Conservation (phyloP, 495 filamentous ascomycete species). For the Hyphodiscus hymeniophilus region DNA sequence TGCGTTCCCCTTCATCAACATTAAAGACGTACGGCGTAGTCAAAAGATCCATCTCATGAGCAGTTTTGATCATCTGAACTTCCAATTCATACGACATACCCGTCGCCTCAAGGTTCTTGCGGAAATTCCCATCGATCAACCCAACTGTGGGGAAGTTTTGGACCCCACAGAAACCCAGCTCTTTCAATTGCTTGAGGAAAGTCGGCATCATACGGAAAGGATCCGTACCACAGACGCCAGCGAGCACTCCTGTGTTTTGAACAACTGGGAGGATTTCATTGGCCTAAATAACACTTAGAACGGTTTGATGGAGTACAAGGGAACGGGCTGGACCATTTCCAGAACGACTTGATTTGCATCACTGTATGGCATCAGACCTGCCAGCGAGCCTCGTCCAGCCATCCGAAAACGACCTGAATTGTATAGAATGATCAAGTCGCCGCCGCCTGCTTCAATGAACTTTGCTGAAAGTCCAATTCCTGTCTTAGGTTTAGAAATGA, state of each 20-base stretch:
- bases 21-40: constrained; percentile 66
- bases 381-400: constrained; percentile 62
- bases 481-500: too few species aligned
- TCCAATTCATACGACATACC: constrained; percentile 59
- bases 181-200: constrained; percentile 49
- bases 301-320: too few species aligned
- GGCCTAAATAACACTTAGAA: too few species aligned
- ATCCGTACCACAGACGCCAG: constrained; percentile 61
- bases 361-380: constrained; percentile 64
- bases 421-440: constrained; percentile 63
- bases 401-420: constrained; percentile 68
- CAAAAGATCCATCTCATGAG: constrained; percentile 47
- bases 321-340: constrained; percentile 54
- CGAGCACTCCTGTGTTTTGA: constrained; percentile 51
- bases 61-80: constrained; percentile 53
- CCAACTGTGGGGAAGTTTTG: constrained; percentile 72
- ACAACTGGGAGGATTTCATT: constrained; percentile 54
- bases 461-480: constrained; percentile 62
- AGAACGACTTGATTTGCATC: constrained; percentile 63
- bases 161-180: constrained; percentile 55
- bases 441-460: constrained; percentile 56
- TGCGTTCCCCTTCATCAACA: constrained; percentile 45
- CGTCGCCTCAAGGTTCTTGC: constrained; percentile 59
- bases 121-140: constrained; percentile 58
- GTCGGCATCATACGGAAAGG: constrained; percentile 49